phyloP scores from a whole-genome alignment of 2,329 filamentous ascomycete species.

The Xylaria sp. region DNA sequence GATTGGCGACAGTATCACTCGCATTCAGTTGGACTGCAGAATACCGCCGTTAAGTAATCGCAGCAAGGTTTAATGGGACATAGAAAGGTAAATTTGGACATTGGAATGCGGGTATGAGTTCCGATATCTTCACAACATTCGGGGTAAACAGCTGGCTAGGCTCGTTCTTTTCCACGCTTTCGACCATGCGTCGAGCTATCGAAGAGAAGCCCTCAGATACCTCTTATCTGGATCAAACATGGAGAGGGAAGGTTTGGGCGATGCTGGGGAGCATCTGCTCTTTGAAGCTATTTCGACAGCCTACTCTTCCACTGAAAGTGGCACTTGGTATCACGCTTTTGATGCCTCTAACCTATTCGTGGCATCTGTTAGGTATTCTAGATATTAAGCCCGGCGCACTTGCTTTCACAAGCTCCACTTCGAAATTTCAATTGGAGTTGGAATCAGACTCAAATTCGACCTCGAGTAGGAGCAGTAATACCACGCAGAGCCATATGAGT shows the following conservation, averaged over 20 bases:
- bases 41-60: no score
- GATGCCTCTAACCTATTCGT: conserved; percentile 27
- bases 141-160: neutral
- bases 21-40: neutral
- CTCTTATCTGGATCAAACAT: neutral
- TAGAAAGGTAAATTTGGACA: neutral
- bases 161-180: neutral
- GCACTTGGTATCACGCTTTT: conserved; percentile 27
- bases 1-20: neutral
- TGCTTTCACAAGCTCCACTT: neutral
- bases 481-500: conserved; percentile 4
- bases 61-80: neutral
- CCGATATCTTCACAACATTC: no score
- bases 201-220: neutral
- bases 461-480: neutral
- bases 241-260: conserved; percentile 7
- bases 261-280: conserved; percentile 25
- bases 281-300: conserved; percentile 28
- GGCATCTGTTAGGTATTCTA: conserved; percentile 7
- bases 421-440: neutral
- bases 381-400: neutral
- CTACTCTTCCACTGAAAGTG: conserved; percentile 30
- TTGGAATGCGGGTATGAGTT: neutral
- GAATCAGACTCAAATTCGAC: neutral
- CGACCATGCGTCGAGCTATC: neutral